Evolutionary conservation across 768 basidiomycete species (phyloP), one percentile per base, ranked within the genome.

Genomic region (Botryobasidium botryosum): DNA sequence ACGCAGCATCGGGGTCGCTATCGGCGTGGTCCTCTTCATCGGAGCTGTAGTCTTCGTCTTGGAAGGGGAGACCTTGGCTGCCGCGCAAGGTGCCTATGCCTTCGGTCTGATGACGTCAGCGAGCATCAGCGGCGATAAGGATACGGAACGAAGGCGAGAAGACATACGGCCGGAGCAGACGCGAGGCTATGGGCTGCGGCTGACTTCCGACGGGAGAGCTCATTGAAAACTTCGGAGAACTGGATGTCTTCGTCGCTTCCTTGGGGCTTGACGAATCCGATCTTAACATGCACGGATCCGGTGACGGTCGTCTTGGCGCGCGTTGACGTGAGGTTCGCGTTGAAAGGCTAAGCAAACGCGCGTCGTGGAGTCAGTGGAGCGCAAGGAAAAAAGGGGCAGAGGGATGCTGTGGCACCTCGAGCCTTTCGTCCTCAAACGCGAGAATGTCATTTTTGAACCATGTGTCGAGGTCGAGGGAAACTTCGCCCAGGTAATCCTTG

Each of bases 401-500:
- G n/a, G n/a, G n/a, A n/a, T n/a, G n/a, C n/a, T n/a, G n/a, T n/a
- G 8, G 12, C 24, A 42, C 40, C 12, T 29, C 5, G 18, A 31
- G 86, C n/a, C 60, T 65, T 7, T 66, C 60, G 35, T 80, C 74
- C 37, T 73, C 68, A 61, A 72, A 88, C 8, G 55, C 69, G 48
- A 68, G 71, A 0, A 64, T 61, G 15, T 60, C 62, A 46, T 56
- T 65, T 32, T 50, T 66, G 54, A 90, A 94, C 86, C 87, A 92
- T 27, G 83, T 75, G 17, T 77, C 77, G n/a, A 92, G 57, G 0
- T 75, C 71, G 5, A 96, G 51, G 0, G 78, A 71, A 4, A 74
- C 71, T 60, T 99, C 92, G 13, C 94, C 94, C 13, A 99, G 69
- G 58, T 94, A 99, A 36, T 96, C 92, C 63, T 90, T 94, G 55